Conservation (phyloP, 331 rosid genomes). For the Dryas integrifolia region DNA sequence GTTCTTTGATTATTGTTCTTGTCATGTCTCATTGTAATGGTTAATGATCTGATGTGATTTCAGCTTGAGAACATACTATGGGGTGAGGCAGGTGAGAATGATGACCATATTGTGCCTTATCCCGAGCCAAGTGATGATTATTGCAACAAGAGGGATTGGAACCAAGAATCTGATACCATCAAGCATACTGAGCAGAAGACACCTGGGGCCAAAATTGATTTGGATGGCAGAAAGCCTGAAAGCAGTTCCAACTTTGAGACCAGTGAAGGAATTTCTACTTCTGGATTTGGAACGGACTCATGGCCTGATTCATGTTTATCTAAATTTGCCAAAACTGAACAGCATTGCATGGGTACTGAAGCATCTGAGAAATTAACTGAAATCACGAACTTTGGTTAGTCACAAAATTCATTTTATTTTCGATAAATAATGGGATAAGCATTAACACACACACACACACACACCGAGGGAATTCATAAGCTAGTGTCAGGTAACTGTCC, state of each 20-base stretch:
- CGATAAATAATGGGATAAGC: slow-evolving; percentile 1
- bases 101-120: slow-evolving; percentile 92
- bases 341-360: slow-evolving; percentile 43
- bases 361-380: slow-evolving; percentile 39
- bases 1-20: slow-evolving; percentile 15
- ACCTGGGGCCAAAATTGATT: slow-evolving; percentile 42
- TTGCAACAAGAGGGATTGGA: slow-evolving; percentile 52
- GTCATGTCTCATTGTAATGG: slow-evolving; percentile 20
- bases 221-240: slow-evolving; percentile 42
- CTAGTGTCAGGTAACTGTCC: background rate
- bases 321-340: slow-evolving; percentile 44
- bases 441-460: background rate
- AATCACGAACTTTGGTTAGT: slow-evolving; percentile 34
- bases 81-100: slow-evolving; percentile 70
- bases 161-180: slow-evolving; percentile 41
- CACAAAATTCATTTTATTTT: background rate
- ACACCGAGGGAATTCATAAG: background rate
- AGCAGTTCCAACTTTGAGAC: slow-evolving; percentile 41
- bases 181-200: slow-evolving; percentile 53
- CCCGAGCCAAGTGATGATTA: slow-evolving; percentile 56
- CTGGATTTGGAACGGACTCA: slow-evolving; percentile 40
- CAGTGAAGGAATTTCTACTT: slow-evolving; percentile 44
- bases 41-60: slow-evolving; percentile 28
- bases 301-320: slow-evolving; percentile 65
- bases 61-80: slow-evolving; percentile 93